Conservation (phyloP, 768 basidiomycete genomes). For the Mycena alexandri region DNA sequence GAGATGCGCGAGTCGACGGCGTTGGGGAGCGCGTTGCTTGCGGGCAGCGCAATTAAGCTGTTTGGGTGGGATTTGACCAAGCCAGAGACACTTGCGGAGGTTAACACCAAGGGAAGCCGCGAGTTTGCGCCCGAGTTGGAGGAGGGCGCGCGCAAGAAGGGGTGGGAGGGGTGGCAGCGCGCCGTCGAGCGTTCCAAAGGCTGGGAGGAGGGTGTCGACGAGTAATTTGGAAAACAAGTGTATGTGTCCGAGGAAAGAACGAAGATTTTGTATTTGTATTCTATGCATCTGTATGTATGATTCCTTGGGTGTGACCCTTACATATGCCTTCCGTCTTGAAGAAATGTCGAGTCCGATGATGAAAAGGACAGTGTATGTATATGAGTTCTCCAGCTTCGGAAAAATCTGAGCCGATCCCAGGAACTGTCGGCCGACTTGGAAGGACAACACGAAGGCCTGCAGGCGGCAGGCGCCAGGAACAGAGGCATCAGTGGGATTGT, state of each 20-base stretch:
- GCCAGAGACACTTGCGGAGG: slow-evolving; percentile 85
- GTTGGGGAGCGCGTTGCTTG: slow-evolving; percentile 93
- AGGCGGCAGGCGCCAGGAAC: too few species aligned
- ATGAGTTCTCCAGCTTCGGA: too few species aligned
- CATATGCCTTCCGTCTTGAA: too few species aligned
- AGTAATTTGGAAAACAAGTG: neutral
- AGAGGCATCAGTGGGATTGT: too few species aligned
- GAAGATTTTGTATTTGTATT: neutral
- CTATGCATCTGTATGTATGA: slow-evolving; percentile 6
- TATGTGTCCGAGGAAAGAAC: neutral
- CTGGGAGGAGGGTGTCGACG: slow-evolving; percentile 31
- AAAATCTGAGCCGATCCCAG: too few species aligned
- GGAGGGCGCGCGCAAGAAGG: slow-evolving; percentile 68
- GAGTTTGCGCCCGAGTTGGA: slow-evolving; percentile 73
- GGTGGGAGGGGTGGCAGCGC: slow-evolving; percentile 87
- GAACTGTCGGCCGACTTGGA: too few species aligned
- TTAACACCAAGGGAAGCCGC: slow-evolving; percentile 87
- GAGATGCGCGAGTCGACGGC: slow-evolving; percentile 99
- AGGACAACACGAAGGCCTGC: too few species aligned
- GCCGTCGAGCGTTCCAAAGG: slow-evolving; percentile 80
- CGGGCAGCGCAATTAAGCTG: slow-evolving; percentile 87
- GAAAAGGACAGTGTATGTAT: too few species aligned
- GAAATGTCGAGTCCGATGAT: too few species aligned
- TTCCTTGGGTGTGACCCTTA: too few species aligned
- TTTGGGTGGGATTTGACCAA: slow-evolving; percentile 93